Conservation (phyloP, 352 stramenopile genomes). For the Blastocystis hominis region DNA sequence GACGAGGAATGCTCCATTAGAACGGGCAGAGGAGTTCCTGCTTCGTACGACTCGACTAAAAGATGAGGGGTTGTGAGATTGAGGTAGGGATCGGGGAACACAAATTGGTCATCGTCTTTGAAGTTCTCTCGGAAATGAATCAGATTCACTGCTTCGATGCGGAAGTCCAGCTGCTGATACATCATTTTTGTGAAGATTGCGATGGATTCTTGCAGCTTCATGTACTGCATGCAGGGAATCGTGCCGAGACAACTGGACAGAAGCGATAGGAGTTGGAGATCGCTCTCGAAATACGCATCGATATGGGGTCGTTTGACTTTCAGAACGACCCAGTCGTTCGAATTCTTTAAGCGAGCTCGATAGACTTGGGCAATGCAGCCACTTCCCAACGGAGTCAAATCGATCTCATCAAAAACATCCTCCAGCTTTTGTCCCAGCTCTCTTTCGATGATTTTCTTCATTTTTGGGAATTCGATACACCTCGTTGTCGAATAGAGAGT, state of each 20-base stretch:
- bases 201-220: background rate
- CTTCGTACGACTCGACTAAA: constrained; percentile 22
- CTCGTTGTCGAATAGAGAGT: constrained; percentile 17
- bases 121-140: constrained; percentile 53
- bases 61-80: constrained; percentile 16
- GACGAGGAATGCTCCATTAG: constrained; percentile 8
- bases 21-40: background rate
- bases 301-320: constrained; percentile 53
- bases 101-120: constrained; percentile 51
- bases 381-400: constrained; percentile 38
- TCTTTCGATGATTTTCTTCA: constrained; percentile 18
- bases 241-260: background rate
- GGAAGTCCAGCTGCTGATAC: constrained; percentile 43
- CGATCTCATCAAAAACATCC: constrained; percentile 20
- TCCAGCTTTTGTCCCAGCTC: constrained; percentile 40
- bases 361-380: constrained; percentile 56
- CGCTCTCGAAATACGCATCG: background rate
- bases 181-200: constrained; percentile 30
- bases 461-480: background rate
- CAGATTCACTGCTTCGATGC: constrained; percentile 48
- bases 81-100: constrained; percentile 37
- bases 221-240: constrained; percentile 32
- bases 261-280: constrained; percentile 26
- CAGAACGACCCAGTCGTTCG: constrained; percentile 11
- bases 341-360: background rate